Evolutionary conservation across 495 filamentous ascomycete species (phyloP), one percentile per base, ranked within the genome.

Genomic region (Penicillium silybi): DNA sequence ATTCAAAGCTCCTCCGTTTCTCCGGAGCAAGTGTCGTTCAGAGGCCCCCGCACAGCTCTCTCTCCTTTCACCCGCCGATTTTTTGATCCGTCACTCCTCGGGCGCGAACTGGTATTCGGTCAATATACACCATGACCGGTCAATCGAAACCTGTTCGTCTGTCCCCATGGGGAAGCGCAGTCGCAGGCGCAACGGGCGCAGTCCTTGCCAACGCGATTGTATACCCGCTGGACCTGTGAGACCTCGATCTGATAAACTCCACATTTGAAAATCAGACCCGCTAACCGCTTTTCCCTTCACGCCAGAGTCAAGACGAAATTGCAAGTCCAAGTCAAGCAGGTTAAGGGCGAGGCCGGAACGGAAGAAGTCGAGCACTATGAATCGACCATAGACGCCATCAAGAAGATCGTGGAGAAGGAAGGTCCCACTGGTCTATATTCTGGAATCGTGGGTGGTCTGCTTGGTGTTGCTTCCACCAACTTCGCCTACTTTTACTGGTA

Each of bases 401-500:
- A 69, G 37, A 93, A 92, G 70, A 97, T 99, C 61, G 68, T 85
- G 16, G 81, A 83, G 43, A 85, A 88, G 53, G 92, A 97, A 42
- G 95, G 93, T 13, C 32, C 93, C 15, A 54, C 69, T 15, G 93
- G 95, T 2, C 80, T 99, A 19, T 99, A 97, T 63, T 83, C 88
- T 39, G 93, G 93, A 43, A 91, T 99, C 63, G 71, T 79, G 42
- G 92, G 95, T 16, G 82, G 90, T 6, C 77, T 99, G 10, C 71
- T 97, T 16, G 93, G 93, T 39, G 95, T 97, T 13, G 92, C 90
- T 7, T 96, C 91, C 13, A 97, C 91, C 50, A 99, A 99, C 66
- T 99, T 99, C 64, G 93, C 93, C 53, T 99, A 99, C 72, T 99
- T 99, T 64, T 99, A 97, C 76, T 99, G 93, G 93, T 97, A 99